Evolutionary conservation across 306 rosid genomes (phyloP), one percentile per base, ranked within the genome.

Genomic region (Fragaria vesca): DNA sequence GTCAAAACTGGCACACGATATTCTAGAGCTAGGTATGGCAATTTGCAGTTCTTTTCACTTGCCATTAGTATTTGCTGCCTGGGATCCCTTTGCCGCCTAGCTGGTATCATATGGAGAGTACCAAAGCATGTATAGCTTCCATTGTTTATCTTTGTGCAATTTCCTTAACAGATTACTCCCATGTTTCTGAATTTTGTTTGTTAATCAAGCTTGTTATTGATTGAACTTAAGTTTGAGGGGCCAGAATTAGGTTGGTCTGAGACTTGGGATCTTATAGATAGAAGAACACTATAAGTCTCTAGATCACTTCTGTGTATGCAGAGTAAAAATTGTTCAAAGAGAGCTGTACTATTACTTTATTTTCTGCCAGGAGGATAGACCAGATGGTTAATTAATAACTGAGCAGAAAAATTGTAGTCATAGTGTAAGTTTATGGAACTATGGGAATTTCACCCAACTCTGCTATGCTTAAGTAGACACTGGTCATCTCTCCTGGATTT

Each of bases 1-100:
- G 88, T 85, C 88, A 80, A 80, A 81, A 74, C 70, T 91, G 85
- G 96, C 94, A 46, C 88, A 91, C 68, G 88, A 90, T 70, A 91
- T 94, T 89, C 88, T 90, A 57, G 93, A 90, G 83, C 73, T 80
- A 85, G 98, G 96, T 90, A 80, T 75, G 81, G 52, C 66, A 13
- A 82, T 65, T 71, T 80, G 75, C 38, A 75, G 30, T 74, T 80
- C 50, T 47, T 73, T 17, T 62, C 71, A 69, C 12, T 16, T 43
- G 46, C 17, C 69, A 74, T 73, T 74, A 26, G 43, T 74, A 17
- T 74, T 18, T 18, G 62, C 28, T 74, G 38, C 77, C 7, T 52
- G 4, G 36, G 36, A 32, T 32, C 36, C 36, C 36, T 74, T 18
- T 18, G 62, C 28, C 60, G 38, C 77, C 13, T 72, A 26, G 43